phyloP scores from a whole-genome alignment of 2,329 filamentous ascomycete genomes.

The Trichoderma guizhouense region DNA sequence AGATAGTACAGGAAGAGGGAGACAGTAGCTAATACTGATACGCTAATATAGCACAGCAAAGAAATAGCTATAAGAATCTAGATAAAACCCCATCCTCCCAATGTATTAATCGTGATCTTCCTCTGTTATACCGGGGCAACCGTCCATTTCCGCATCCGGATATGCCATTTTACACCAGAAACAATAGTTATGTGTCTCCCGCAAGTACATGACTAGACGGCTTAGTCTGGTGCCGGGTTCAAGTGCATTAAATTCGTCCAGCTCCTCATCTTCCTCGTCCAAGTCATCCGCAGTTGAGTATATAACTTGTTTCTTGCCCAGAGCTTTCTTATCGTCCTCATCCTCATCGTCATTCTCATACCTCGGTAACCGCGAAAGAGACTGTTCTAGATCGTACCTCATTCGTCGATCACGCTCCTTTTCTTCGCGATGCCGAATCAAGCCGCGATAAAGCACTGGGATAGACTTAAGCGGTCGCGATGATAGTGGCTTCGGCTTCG shows the following conservation, averaged over 20 bases:
- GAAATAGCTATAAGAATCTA: background rate
- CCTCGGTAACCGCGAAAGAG: conserved; percentile 58
- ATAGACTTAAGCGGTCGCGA: conserved; percentile 60
- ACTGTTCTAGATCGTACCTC: conserved; percentile 64
- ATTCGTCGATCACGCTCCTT: conserved; percentile 65
- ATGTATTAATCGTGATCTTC: conserved; percentile 64
- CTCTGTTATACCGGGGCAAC: conserved; percentile 82
- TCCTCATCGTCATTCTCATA: conserved; percentile 71
- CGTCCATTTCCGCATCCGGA: conserved; percentile 70
- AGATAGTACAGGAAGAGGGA: background rate
- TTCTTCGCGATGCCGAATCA: conserved; percentile 67
- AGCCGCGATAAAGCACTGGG: conserved; percentile 74
- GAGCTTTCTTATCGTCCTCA: conserved; percentile 65
- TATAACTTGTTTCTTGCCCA: conserved; percentile 55
- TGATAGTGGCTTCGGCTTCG: conserved; percentile 37
- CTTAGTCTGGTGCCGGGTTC: conserved; percentile 63
- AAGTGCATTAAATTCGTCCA: conserved; percentile 74
- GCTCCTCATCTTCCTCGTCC: conserved; percentile 75
- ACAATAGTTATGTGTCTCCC: conserved; percentile 75
- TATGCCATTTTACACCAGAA: conserved; percentile 95
- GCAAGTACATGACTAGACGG: conserved; percentile 65
- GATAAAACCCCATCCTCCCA: too few relatives aligned
- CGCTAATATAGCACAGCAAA: background rate
- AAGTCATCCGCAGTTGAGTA: conserved; percentile 64
- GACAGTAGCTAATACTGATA: background rate